These are phyloP conservation scores for Phytophthora pini DNA, from an alignment of 352 stramenopile genomes.

Conservation along the genomic window DNA sequence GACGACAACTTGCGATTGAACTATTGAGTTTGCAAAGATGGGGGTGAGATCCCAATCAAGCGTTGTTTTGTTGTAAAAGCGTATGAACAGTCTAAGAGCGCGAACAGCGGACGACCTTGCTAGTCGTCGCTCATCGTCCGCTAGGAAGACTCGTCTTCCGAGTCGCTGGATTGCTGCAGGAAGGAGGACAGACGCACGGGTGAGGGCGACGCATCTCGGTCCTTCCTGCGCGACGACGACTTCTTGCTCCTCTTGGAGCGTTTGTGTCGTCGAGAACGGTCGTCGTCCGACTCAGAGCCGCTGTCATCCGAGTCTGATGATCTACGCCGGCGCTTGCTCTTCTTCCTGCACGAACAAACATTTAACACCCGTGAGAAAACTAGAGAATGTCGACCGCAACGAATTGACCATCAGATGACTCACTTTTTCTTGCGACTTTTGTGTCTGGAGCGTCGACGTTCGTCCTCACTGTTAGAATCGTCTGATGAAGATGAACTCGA, in stretches of 20 bases:
- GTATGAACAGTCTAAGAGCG: slow-evolving; percentile 31
- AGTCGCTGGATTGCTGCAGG: slow-evolving; percentile 68
- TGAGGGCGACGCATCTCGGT: slow-evolving; percentile 55
- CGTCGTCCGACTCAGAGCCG: slow-evolving; percentile 37
- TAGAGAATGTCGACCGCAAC: background rate
- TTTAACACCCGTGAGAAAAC: slow-evolving; percentile 12
- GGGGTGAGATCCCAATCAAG: slow-evolving; percentile 16
- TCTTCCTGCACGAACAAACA: slow-evolving; percentile 51
- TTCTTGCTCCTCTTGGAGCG: slow-evolving; percentile 54
- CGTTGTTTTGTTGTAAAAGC: slow-evolving; percentile 21
- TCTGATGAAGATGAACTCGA: slow-evolving; percentile 56
- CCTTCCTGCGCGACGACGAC: slow-evolving; percentile 42
- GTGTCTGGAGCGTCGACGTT: slow-evolving; percentile 53
- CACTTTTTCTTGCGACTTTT: slow-evolving; percentile 84
- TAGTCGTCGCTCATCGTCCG: slow-evolving; percentile 9
- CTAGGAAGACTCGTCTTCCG: slow-evolving; percentile 33
- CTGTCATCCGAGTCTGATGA: slow-evolving; percentile 55
- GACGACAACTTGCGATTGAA: slow-evolving; percentile 29
- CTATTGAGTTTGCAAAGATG: slow-evolving; percentile 26
- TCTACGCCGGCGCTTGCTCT: slow-evolving; percentile 58
- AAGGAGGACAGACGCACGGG: slow-evolving; percentile 92
- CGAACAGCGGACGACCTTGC: background rate
- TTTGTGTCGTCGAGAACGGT: slow-evolving; percentile 40
- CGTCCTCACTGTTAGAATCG: slow-evolving; percentile 62
- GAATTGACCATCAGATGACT: slow-evolving; percentile 15